phyloP scores from a whole-genome alignment of 192 early-diverging fungal species.

The Backusella circina region DNA sequence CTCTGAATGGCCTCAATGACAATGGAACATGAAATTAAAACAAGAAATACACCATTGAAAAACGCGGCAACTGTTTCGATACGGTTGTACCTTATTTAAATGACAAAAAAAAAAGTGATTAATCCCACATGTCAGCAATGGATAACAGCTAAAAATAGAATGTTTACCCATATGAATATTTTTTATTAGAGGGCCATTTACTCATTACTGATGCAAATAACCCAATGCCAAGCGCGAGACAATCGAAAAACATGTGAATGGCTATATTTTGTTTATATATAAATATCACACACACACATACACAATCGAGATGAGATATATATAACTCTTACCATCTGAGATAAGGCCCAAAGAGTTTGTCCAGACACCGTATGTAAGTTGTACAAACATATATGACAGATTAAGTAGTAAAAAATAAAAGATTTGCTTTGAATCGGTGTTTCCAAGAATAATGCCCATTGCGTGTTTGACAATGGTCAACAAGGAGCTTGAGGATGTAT shows the following conservation, averaged over 20 bases:
- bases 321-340: slow-evolving; percentile 63
- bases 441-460: slow-evolving; percentile 54
- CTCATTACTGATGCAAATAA: slow-evolving; percentile 86
- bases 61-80: slow-evolving; percentile 93
- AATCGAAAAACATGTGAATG: slow-evolving; percentile 98
- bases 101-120: neutral
- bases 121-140: neutral
- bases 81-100: slow-evolving; percentile 71
- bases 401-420: slow-evolving; percentile 93
- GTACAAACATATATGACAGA: slow-evolving; percentile 89
- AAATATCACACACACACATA: too few species aligned
- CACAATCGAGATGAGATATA: too few species aligned
- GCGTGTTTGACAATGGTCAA: slow-evolving; percentile 25
- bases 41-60: slow-evolving; percentile 87
- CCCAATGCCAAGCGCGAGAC: slow-evolving; percentile 83
- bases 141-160: neutral
- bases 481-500: slow-evolving; percentile 6
- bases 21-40: slow-evolving; percentile 86
- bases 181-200: slow-evolving; percentile 83
- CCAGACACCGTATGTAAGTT: slow-evolving; percentile 75
- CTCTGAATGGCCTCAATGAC: slow-evolving; percentile 89
- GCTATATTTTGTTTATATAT: slow-evolving; percentile 46
- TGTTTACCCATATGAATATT: slow-evolving; percentile 71
- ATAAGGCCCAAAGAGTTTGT: slow-evolving; percentile 88
- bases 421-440: slow-evolving; percentile 84